A percentile compares a stretch with the other conserved stretches of the same genome.
Conservation (phyloP, 305 asterid genomes). For the Rubia tinctorum region DNA sequence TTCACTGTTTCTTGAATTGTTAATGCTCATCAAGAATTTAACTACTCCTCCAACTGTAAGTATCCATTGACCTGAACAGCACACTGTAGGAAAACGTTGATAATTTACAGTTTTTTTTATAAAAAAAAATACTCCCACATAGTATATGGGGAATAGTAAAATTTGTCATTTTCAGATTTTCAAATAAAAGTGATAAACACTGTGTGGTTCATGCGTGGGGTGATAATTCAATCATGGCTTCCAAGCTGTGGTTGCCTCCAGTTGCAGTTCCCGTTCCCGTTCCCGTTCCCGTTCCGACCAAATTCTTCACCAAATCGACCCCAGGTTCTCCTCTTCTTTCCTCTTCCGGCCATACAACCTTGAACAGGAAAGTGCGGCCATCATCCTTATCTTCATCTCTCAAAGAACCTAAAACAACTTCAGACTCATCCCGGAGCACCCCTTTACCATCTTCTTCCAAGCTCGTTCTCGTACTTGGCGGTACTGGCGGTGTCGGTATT, state of each 20-base stretch:
- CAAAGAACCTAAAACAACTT: constrained; percentile 11
- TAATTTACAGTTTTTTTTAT: too few relatives aligned
- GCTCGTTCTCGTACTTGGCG: constrained; percentile 90
- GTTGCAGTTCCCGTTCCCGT: too few relatives aligned
- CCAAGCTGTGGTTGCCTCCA: constrained; percentile 36
- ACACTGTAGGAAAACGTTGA: too few relatives aligned
- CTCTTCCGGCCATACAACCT: constrained; percentile 24
- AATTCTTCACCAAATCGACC: not conserved
- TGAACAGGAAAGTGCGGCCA: constrained; percentile 12
- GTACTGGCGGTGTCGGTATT: constrained; percentile 95
- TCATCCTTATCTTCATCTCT: constrained; percentile 13
- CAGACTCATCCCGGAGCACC: constrained; percentile 6
- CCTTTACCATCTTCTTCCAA: constrained; percentile 42
- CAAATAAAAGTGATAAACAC: not conserved
- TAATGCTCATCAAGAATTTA: too few relatives aligned
- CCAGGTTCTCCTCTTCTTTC: constrained; percentile 27
- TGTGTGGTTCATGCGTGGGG: constrained; percentile 3
- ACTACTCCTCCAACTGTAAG: too few relatives aligned
- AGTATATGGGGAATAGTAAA: too few relatives aligned
- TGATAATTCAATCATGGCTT: constrained; percentile 42
- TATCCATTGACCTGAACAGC: too few relatives aligned
- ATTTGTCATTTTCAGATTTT: not conserved
- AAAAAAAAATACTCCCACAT: too few relatives aligned
- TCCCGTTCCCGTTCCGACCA: constrained; percentile 31
- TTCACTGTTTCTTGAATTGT: too few relatives aligned